Evolutionary conservation across 2,329 filamentous ascomycete species (phyloP).

Genomic region (Aureobasidium sp.): DNA sequence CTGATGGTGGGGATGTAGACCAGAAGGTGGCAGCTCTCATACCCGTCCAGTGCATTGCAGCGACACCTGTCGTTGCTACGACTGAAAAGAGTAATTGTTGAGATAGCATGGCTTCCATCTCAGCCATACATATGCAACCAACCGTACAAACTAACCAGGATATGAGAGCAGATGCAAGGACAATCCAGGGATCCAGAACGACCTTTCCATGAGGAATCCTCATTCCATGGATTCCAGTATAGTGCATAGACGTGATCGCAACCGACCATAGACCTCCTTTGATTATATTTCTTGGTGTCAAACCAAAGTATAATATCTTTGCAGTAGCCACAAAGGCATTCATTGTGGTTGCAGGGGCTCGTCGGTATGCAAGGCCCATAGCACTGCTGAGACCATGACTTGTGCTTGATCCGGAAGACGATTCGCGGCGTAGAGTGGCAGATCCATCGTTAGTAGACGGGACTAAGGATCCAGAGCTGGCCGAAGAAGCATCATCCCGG

Average conservation of each 20-base stretch:
- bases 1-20: slow-evolving; percentile 22
- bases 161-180: slow-evolving; percentile 28
- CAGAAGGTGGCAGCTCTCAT: slow-evolving; percentile 29
- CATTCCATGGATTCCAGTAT: slow-evolving; percentile 27
- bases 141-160: slow-evolving; percentile 30
- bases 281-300: slow-evolving; percentile 22
- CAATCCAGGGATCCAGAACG: slow-evolving; percentile 23
- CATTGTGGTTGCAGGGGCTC: slow-evolving; percentile 13
- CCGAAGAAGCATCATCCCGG: slow-evolving; percentile 1
- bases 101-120: slow-evolving; percentile 28
- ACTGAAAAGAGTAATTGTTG: slow-evolving; percentile 29
- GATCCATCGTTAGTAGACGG: slow-evolving; percentile 9
- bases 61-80: slow-evolving; percentile 30
- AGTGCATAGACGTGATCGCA: slow-evolving; percentile 31
- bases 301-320: slow-evolving; percentile 23
- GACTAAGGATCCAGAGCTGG: background rate
- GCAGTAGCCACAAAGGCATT: slow-evolving; percentile 22
- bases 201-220: slow-evolving; percentile 28
- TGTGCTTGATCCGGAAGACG: slow-evolving; percentile 14
- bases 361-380: slow-evolving; percentile 11
- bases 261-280: slow-evolving; percentile 31
- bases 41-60: slow-evolving; percentile 32
- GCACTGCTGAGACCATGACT: slow-evolving; percentile 12
- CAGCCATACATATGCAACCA: slow-evolving; percentile 28
- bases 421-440: slow-evolving; percentile 13